Evolutionary conservation across 1,139 yeast genomes (phyloP).

Genomic region (Geotrichum europaeum): DNA sequence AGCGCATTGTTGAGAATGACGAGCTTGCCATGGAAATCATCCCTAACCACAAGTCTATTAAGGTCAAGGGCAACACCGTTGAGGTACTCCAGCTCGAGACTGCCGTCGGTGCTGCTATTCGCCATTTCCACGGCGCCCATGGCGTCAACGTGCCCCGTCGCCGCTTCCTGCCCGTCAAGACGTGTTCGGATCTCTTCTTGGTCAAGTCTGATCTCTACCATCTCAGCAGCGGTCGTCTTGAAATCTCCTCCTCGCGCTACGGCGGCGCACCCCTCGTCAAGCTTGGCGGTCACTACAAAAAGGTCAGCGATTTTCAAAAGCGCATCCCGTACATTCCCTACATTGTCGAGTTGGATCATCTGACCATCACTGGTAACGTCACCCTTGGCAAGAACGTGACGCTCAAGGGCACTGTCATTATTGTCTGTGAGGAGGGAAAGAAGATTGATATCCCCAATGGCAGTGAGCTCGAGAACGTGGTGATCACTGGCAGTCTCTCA

Average conservation of each 20-base stretch:
- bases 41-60: constrained; percentile 84
- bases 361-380: constrained; percentile 96
- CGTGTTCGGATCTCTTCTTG: constrained; percentile 87
- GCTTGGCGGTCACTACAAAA: constrained; percentile 93
- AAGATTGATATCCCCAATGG: constrained; percentile 97
- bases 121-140: constrained; percentile 91
- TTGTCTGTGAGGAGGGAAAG: constrained; percentile 95
- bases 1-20: constrained; percentile 81
- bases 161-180: constrained; percentile 95
- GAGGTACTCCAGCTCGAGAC: constrained; percentile 94
- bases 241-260: constrained; percentile 76
- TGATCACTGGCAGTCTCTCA: constrained; percentile 92
- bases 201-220: constrained; percentile 95
- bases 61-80: constrained; percentile 68
- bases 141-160: constrained; percentile 98
- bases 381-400: constrained; percentile 83
- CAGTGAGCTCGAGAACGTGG: constrained; percentile 87
- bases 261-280: constrained; percentile 90
- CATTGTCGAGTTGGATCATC: constrained; percentile 91
- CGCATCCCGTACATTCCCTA: constrained; percentile 95
- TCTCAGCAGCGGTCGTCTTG: constrained; percentile 87
- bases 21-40: constrained; percentile 87
- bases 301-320: constrained; percentile 83
- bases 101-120: constrained; percentile 98
- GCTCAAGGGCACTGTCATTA: constrained; percentile 93